Base-by-base conservation (phyloP, 75 land plant genomes). In the Chamaecyparis obtusa region DNA sequence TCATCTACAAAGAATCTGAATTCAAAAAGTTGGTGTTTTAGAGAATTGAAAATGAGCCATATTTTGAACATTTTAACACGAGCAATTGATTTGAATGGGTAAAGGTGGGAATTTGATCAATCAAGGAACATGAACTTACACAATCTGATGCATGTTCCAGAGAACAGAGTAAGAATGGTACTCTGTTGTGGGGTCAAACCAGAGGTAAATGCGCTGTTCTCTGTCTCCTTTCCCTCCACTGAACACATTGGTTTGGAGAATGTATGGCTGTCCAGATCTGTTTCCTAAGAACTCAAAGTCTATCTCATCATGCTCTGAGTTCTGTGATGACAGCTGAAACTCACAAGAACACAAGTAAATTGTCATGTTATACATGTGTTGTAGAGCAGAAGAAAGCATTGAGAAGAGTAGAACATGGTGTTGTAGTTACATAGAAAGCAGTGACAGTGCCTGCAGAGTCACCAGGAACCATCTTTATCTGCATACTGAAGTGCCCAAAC, bases 241-340 rank as follows among this genome's bases (percentile, higher is more conserved):
- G 89, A 94, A 94, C 46, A 95, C 93, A 89, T 95, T 95, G 69
- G 96, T 95, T 48, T 95, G 96, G 11, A 95, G 67, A 51, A 94
- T 94, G 90, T 91, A 92, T 1, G 96, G 95, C 87, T 94, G 95
- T 1, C 89, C 89, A 3, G 88, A 90, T 17, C 91, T 89, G 90
- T 94, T 95, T 8, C 96, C 96, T 87, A 95, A 78, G 88, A 94
- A 94, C 92, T 95, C 95, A 86, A 95, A 94, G 39, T 95, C 96
- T 75, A 95, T 91, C 90, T 95, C 95, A 88, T 95, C 95, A 49
- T 95, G 96, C 85, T 94, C 91, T 3, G 90, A 78, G 89, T 87
- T 90, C 83, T 91, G 91, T 27, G 96, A 95, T 7, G 96, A 95
- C 1, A 95, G 88, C 95, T 95, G 89, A 37, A 93, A 56, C n/a